These are phyloP conservation scores for Reticulascus tulasneorum DNA, from an alignment of 2,329 filamentous ascomycete genomes.

Conservation along the genomic window DNA sequence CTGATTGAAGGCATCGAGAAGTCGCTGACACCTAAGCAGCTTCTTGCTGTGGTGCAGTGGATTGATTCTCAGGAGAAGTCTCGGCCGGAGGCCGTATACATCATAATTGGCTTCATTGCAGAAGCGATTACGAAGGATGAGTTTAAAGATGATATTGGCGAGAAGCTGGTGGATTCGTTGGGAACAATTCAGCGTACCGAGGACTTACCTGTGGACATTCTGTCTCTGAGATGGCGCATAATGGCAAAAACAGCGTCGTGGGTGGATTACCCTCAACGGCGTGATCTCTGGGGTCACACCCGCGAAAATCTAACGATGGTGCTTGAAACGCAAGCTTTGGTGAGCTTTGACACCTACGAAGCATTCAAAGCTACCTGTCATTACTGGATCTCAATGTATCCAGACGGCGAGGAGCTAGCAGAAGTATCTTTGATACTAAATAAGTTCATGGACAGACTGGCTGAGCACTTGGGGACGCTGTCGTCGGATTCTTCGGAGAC, in stretches of 20 bases:
- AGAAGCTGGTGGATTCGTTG: slow-evolving; percentile 33
- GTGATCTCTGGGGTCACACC: slow-evolving; percentile 27
- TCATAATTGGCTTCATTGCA: slow-evolving; percentile 40
- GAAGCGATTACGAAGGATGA: slow-evolving; percentile 37
- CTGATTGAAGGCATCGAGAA: slow-evolving; percentile 29
- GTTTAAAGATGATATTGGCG: slow-evolving; percentile 37
- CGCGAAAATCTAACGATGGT: slow-evolving; percentile 28
- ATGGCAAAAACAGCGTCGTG: slow-evolving; percentile 31
- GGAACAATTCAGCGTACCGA: no score
- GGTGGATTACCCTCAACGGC: slow-evolving; percentile 23
- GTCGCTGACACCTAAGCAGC: slow-evolving; percentile 40
- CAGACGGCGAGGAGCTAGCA: slow-evolving; percentile 25
- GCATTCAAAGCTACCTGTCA: slow-evolving; percentile 36
- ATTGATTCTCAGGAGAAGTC: slow-evolving; percentile 27
- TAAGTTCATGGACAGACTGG: slow-evolving; percentile 28
- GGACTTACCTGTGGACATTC: slow-evolving; percentile 23
- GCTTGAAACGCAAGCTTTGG: slow-evolving; percentile 26
- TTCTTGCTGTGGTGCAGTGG: slow-evolving; percentile 40
- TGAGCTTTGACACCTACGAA: slow-evolving; percentile 32
- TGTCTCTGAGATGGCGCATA: slow-evolving; percentile 37
- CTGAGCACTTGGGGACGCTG: slow-evolving; percentile 11
- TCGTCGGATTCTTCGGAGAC: background rate
- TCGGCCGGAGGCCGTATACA: slow-evolving; percentile 28
- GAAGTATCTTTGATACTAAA: slow-evolving; percentile 28
- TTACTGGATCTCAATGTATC: slow-evolving; percentile 33